Evolutionary conservation across 2,329 filamentous ascomycete species (phyloP).

Genomic region (Cercospora berteroae): DNA sequence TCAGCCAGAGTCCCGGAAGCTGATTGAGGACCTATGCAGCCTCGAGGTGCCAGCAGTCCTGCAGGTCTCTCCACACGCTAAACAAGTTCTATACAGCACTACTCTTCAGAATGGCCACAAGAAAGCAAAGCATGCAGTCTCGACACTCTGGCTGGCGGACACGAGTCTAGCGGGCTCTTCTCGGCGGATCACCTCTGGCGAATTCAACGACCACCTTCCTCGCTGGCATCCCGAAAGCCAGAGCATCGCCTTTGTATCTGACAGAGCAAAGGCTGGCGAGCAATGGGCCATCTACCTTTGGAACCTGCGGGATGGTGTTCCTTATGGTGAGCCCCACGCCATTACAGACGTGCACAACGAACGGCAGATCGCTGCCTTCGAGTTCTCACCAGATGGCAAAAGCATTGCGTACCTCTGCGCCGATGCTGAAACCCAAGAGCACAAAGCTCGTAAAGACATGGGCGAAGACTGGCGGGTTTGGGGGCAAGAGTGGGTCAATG

Average conservation of each 20-base stretch:
- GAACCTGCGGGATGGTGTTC: slow-evolving; percentile 15
- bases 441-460: slow-evolving; percentile 35
- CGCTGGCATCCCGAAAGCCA: slow-evolving; percentile 33
- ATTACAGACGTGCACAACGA: slow-evolving; percentile 34
- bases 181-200: slow-evolving; percentile 31
- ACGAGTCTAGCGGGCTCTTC: slow-evolving; percentile 28
- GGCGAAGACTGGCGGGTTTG: slow-evolving; percentile 40
- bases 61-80: slow-evolving; percentile 28
- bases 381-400: slow-evolving; percentile 39
- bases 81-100: slow-evolving; percentile 31
- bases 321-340: slow-evolving; percentile 29
- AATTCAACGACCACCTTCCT: slow-evolving; percentile 29
- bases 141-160: slow-evolving; percentile 34
- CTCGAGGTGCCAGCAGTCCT: slow-evolving; percentile 30
- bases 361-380: slow-evolving; percentile 29
- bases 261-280: slow-evolving; percentile 35
- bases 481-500: slow-evolving; percentile 39
- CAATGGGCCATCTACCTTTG: slow-evolving; percentile 36
- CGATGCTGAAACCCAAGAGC: slow-evolving; percentile 37
- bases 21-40: slow-evolving; percentile 24
- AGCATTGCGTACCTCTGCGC: slow-evolving; percentile 38
- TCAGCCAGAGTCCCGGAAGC: background rate
- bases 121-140: slow-evolving; percentile 23
- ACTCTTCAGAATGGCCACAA: slow-evolving; percentile 21
- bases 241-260: slow-evolving; percentile 38